These are phyloP conservation scores for Leptomonas pyrrhocoris DNA, from an alignment of 208 protist species.

Conservation along the genomic window DNA sequence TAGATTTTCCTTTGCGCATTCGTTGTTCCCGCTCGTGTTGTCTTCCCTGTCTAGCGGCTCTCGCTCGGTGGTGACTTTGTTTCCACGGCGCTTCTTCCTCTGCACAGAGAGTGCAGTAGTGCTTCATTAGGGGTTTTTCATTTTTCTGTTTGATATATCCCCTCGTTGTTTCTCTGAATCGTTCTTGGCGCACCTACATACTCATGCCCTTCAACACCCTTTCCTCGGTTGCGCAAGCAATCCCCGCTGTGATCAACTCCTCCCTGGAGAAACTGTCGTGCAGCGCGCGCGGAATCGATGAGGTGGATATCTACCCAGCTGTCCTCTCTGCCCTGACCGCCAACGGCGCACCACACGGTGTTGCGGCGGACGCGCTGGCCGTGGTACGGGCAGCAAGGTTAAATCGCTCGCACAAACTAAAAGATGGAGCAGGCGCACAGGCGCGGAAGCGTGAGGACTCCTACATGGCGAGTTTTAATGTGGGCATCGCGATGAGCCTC, in stretches of 20 bases:
- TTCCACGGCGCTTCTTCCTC: no score
- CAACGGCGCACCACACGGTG: slow-evolving; percentile 26
- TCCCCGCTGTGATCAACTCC: slow-evolving; percentile 57
- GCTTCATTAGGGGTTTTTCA: neutral
- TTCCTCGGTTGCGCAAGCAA: slow-evolving; percentile 45
- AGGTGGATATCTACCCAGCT: slow-evolving; percentile 75
- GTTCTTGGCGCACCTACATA: neutral
- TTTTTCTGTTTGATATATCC: neutral
- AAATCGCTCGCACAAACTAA: neutral
- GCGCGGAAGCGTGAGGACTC: slow-evolving; percentile 10
- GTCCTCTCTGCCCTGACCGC: slow-evolving; percentile 56
- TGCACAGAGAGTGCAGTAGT: neutral
- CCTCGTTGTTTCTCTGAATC: no score
- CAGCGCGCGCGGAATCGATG: slow-evolving; percentile 57
- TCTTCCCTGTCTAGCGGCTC: no score
- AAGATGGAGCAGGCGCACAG: neutral
- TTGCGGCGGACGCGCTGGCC: slow-evolving; percentile 25
- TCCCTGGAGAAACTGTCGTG: slow-evolving; percentile 73
- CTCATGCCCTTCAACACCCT: slow-evolving; percentile 38
- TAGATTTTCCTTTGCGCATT: neutral
- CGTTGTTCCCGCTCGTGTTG: no score
- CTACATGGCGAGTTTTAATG: slow-evolving; percentile 50
- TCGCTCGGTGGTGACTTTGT: no score
- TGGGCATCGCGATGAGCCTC: slow-evolving; percentile 68
- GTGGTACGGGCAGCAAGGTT: slow-evolving; percentile 5